Base-by-base conservation (phyloP, 2,329 filamentous ascomycete genomes). In the Tolypocladium nubicola region DNA sequence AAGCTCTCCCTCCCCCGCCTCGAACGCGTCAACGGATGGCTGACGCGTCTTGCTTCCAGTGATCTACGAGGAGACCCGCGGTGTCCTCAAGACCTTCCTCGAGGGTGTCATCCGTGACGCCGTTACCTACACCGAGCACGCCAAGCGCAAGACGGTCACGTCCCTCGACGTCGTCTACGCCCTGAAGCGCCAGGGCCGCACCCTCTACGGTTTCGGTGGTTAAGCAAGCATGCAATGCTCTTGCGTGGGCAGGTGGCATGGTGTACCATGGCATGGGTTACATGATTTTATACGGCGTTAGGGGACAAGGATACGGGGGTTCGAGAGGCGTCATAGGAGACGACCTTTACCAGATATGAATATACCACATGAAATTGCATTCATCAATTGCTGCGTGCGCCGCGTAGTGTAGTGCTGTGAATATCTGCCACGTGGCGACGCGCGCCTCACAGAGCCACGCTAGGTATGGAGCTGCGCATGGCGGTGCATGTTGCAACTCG, bases 121-220 rank as follows among this genome's bases (percentile, higher is more conserved):
- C 62, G 86, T 89, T 76, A 89, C 86, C 70, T 89, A 89, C 79
- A 89, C 86, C 57, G 86, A 89, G 78, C 86, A 89, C 78, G 86
- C 86, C 76, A 89, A 89, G 84, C 84, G 86, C 76, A 89, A 89
- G 85, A 89, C 86, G 16, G 86, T 89, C 73, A 89, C 83, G 39
- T 86, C 83, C 11, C 80, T 86, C 53, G 83, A 86, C 65, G 83
- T 86, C 30, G 83, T 86, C 73, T 86, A 86, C 65, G 83, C 83
- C 52, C 78, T 86, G 65, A 86, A 86, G 80, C 78, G 83, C 73
- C 83, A 86, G 76, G 83, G 83, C 71, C 81, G 87, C 70, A 89
- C 88, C 72, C 87, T 92, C 64, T 93, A 92, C 82, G 88, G 89
- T 80, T 92, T 92, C 83, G 89, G 89, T 82, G 89, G 88, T 83